Evolutionary conservation across 2,329 filamentous ascomycete genomes (phyloP), one percentile per base, ranked within the genome.

Genomic region (Thermoascus crustaceus): DNA sequence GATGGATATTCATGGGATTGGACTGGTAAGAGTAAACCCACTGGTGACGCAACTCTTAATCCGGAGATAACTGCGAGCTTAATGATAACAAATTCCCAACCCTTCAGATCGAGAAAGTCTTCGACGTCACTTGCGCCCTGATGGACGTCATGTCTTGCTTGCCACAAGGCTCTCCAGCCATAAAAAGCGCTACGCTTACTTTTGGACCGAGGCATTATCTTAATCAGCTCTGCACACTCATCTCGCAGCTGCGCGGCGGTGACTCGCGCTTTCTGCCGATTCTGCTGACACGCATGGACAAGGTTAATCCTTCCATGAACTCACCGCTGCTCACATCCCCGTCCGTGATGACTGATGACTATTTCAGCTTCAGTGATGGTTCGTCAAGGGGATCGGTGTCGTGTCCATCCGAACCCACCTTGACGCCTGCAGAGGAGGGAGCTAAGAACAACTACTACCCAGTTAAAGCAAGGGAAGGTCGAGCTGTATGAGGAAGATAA

Each of bases 71-170:
- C n/a, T n/a, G n/a, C n/a, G n/a, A n/a, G n/a, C n/a, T n/a, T n/a
- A n/a, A n/a, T n/a, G n/a, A n/a, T n/a, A n/a, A n/a, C n/a, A n/a
- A n/a, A n/a, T n/a, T n/a, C n/a, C n/a, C 47, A 2, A 29, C 26
- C 3, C 18, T 18, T 18, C 6, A 79, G 74, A 76, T 89, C 43
- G 82, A 86, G 53, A 87, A 87, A 54, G 63, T 93, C 7, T 74
- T 89, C 49, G 81, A 87, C 45, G 73, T 86, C 25, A 77, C 82
- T 9, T 81, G 73, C 55, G 76, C 78, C 10, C 68, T 89, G 43
- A 79, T 73, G 5, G 82, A 88, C 42, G 78, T 83, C 21, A 75
- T 93, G 32, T 71, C 79, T 7, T 72, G 66, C 49, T 71, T 73
- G 3, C 68, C 70, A 2, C 68, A 78, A 37, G 75, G 18, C 18